Conservation (phyloP, 345 rosid genomes). For the Rhizophora mangle region DNA sequence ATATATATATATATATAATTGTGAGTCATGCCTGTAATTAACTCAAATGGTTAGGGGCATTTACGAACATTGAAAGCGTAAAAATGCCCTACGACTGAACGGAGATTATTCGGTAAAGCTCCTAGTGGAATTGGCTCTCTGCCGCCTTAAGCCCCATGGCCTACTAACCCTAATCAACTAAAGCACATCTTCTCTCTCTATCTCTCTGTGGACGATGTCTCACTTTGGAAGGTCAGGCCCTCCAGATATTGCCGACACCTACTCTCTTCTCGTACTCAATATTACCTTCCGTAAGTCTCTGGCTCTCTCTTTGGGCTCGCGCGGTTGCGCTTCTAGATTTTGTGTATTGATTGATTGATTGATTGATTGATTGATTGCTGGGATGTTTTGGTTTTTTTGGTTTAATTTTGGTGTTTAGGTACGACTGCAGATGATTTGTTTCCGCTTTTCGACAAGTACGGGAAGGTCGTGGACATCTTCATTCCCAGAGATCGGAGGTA, state of each 20-base stretch:
- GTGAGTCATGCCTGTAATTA: no score
- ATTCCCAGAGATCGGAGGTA: slow-evolving; percentile 92
- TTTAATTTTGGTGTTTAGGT: slow-evolving; percentile 37
- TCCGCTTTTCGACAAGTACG: slow-evolving; percentile 83
- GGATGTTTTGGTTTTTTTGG: neutral
- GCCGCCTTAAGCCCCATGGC: no score
- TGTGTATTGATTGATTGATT: no score
- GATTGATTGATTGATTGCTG: neutral
- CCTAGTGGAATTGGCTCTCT: no score
- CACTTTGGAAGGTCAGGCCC: slow-evolving; percentile 60
- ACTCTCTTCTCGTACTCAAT: slow-evolving; percentile 71
- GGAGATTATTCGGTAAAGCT: no score
- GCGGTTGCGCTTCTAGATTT: no score
- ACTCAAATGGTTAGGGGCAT: no score
- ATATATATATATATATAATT: no score
- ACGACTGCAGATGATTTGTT: slow-evolving; percentile 83
- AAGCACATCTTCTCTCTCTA: neutral
- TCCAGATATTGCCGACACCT: slow-evolving; percentile 55
- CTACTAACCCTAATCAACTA: no score
- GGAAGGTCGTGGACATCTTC: slow-evolving; percentile 80
- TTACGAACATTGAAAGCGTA: no score
- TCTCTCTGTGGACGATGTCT: slow-evolving; percentile 29
- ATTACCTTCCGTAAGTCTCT: slow-evolving; percentile 60
- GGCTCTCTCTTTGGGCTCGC: neutral
- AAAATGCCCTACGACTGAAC: no score